Conservation (phyloP, 164 flowering plant species). For the Paratinospora sagittata region DNA sequence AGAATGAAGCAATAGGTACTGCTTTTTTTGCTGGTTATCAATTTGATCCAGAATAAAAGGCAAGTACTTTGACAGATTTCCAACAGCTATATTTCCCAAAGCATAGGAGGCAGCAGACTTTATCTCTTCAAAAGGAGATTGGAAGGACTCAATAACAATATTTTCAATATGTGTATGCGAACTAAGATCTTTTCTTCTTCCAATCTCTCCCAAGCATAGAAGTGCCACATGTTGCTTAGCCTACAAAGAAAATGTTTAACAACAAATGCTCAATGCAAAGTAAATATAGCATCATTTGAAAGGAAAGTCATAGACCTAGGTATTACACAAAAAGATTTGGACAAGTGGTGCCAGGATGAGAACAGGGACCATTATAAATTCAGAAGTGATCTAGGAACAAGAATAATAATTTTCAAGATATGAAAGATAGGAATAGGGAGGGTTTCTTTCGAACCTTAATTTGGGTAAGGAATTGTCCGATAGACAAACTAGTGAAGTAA, state of each 20-base stretch:
- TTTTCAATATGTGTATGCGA: constrained; percentile 77
- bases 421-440: too few species aligned
- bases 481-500: too few species aligned
- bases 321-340: too few species aligned
- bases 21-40: constrained; percentile 98
- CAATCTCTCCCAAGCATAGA: constrained; percentile 96
- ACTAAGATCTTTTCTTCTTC: constrained; percentile 91
- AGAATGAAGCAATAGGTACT: constrained; percentile 92
- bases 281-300: too few species aligned
- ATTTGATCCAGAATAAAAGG: constrained; percentile 97
- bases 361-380: too few species aligned
- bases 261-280: background rate
- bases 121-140: constrained; percentile 96
- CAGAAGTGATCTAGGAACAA: too few species aligned
- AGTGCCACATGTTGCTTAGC: constrained; percentile 92
- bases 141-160: constrained; percentile 92
- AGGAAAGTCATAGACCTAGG: background rate
- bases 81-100: constrained; percentile 97
- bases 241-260: constrained; percentile 28
- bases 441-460: too few species aligned
- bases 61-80: constrained; percentile 82
- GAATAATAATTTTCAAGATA: too few species aligned
- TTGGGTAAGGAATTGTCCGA: too few species aligned
- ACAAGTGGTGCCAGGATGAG: too few species aligned
- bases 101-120: constrained; percentile 99